A percentile compares a stretch with the other conserved stretches of the same genome.
Conservation (phyloP, 257 asterid species). For the Solanum clarkiae region DNA sequence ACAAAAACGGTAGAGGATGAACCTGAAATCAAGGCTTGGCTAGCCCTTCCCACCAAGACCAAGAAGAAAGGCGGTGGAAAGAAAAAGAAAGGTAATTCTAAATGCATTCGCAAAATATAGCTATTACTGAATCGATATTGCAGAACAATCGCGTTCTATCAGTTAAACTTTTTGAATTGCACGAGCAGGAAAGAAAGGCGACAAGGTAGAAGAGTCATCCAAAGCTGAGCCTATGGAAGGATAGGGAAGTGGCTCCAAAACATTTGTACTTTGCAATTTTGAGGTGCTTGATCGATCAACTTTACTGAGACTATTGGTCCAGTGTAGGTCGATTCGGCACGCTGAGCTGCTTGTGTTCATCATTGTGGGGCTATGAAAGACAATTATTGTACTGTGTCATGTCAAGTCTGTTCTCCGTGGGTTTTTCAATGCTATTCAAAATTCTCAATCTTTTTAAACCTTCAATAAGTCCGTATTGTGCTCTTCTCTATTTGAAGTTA, state of each 20-base stretch:
- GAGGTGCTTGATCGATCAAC: neutral
- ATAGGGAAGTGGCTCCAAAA: conserved; percentile 13
- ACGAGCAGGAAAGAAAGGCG: conserved; percentile 57
- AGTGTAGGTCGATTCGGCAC: neutral
- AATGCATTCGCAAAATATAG: neutral
- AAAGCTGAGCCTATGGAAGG: conserved; percentile 36
- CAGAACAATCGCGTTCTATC: neutral
- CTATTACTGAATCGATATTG: neutral
- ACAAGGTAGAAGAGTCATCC: conserved; percentile 32
- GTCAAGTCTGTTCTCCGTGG: neutral
- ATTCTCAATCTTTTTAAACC: neutral
- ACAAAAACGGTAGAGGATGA: conserved; percentile 54
- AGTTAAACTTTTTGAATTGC: neutral
- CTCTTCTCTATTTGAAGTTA: neutral
- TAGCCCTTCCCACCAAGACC: conserved; percentile 51
- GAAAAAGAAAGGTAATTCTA: conserved; percentile 73
- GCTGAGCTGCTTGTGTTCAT: conserved; percentile 1
- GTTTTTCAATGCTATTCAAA: neutral
- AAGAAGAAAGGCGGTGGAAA: conserved; percentile 96
- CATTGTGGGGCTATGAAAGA: neutral
- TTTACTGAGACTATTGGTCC: neutral
- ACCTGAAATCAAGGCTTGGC: conserved; percentile 84
- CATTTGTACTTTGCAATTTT: neutral
- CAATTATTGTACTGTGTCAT: neutral
- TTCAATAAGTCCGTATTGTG: neutral